These are phyloP conservation scores for Aspergillus piperis DNA, from an alignment of 2,329 filamentous ascomycete species.

Conservation along the genomic window DNA sequence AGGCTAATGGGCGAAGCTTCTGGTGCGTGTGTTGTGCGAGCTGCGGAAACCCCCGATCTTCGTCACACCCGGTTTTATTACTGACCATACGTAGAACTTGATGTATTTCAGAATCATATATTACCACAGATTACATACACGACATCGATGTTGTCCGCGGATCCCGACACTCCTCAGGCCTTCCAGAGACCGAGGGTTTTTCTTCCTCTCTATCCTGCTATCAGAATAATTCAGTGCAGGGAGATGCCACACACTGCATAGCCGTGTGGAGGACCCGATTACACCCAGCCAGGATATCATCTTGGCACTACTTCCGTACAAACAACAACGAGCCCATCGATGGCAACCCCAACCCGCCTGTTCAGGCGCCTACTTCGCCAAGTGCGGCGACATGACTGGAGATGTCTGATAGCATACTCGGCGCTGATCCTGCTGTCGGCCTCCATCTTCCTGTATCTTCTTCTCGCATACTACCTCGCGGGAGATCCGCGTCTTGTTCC, in stretches of 20 bases:
- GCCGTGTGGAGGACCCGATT: too few relatives aligned
- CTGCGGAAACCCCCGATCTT: too few relatives aligned
- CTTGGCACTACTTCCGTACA: too few relatives aligned
- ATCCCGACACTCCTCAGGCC: too few relatives aligned
- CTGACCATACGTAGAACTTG: not conserved
- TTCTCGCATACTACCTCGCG: constrained; percentile 41
- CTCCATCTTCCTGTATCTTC: constrained; percentile 10
- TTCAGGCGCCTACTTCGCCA: not conserved
- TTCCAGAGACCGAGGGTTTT: too few relatives aligned
- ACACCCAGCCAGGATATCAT: too few relatives aligned
- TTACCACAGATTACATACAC: too few relatives aligned
- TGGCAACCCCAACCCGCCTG: not conserved
- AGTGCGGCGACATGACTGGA: not conserved
- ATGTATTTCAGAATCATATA: too few relatives aligned
- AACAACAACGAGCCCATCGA: not conserved
- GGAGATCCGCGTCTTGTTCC: constrained; percentile 41
- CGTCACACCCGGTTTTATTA: not conserved
- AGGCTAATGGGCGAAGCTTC: not conserved
- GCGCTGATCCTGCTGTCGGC: not conserved
- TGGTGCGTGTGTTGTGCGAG: not conserved
- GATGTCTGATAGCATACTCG: not conserved
- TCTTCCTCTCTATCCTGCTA: too few relatives aligned
- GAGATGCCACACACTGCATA: too few relatives aligned
- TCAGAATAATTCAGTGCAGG: too few relatives aligned
- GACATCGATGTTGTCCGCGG: too few relatives aligned